Evolutionary conservation across 805 yeast species (phyloP).

Genomic region (Vanderwaltozyma verrucispora): DNA sequence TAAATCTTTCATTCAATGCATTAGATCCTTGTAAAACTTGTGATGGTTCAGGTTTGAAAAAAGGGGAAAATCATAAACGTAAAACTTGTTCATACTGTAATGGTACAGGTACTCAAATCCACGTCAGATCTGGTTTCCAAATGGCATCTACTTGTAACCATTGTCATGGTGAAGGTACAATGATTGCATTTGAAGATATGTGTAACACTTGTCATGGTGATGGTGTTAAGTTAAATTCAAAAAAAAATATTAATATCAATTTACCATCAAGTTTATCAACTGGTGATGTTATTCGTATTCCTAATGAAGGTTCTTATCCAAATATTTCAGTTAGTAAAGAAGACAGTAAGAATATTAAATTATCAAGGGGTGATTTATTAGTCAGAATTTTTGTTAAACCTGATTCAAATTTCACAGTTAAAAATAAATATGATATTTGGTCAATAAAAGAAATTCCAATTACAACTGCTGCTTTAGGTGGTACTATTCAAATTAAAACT

Average conservation of each 20-base stretch:
- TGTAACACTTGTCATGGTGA: slow-evolving; percentile 82
- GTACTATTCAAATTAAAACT: slow-evolving; percentile 83
- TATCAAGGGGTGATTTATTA: slow-evolving; percentile 78
- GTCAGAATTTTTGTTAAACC: slow-evolving; percentile 69
- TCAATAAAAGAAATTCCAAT: slow-evolving; percentile 63
- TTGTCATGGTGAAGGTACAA: slow-evolving; percentile 86
- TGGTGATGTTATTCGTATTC: slow-evolving; percentile 74
- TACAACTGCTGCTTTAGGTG: slow-evolving; percentile 97
- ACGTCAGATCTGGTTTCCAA: slow-evolving; percentile 85
- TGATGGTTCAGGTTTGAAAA: slow-evolving; percentile 75
- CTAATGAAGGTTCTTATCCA: slow-evolving; percentile 90
- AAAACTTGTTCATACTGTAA: slow-evolving; percentile 79
- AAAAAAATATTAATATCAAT: slow-evolving; percentile 67
- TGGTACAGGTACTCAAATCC: slow-evolving; percentile 88
- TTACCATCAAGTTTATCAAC: slow-evolving; percentile 84
- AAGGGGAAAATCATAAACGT: slow-evolving; percentile 48
- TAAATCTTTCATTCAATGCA: slow-evolving; percentile 58
- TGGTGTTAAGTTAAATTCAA: slow-evolving; percentile 57
- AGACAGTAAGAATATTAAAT: slow-evolving; percentile 37
- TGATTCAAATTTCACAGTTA: slow-evolving; percentile 61
- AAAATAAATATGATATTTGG: slow-evolving; percentile 50
- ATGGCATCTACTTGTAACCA: slow-evolving; percentile 87
- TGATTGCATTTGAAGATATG: slow-evolving; percentile 52
- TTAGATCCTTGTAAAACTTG: slow-evolving; percentile 73
- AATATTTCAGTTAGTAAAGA: slow-evolving; percentile 55